Base-by-base conservation (phyloP, 805 yeast species). In the Lipomyces oligophaga region DNA sequence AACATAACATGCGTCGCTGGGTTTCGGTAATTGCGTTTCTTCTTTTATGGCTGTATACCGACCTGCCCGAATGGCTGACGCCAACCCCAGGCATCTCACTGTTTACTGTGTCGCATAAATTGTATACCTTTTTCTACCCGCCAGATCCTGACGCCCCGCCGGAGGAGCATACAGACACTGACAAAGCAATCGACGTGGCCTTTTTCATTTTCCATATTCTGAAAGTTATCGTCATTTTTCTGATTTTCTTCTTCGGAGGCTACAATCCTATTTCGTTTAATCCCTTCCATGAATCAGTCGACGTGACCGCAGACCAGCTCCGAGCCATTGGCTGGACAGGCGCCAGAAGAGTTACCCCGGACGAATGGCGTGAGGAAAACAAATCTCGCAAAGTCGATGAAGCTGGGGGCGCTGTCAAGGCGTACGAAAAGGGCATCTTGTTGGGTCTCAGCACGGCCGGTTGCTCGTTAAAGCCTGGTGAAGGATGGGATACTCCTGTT, bases 21-120 rank as follows among this genome's bases (percentile, higher is more conserved):
- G 1, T 59, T 33, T 42, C 55, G 3, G 33, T 34, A 55, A 11
- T 47, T 27, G 21, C 42, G 1, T 11, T 66, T 2, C 67, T 85
- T 58, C 41, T 75, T 7, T 67, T 68, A 15, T 93, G 98, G 97
- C 75, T 93, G 49, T 93, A 89, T 66, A 81, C 95, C 1, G 97
- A 93, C 68, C 74, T 93, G 63, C 98, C 98, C 1, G 96, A 87
- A 61, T 76, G 72, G 58, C 71, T 87, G 43, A 78, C 89, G 28
- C 97, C 97, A 38, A 90, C 97, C 3, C 97, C 97, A 0, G 96
- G 96, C 20, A 75, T 80, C 47, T 83, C 89, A 55, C 67, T 87
- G 46, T 83, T 94, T 8, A 82, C 80, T 59, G 77, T 79, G 57
- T 46, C 79, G 22, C 67, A 75, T 38, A 34, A 41, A 32, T 16